Base-by-base conservation (phyloP, 1,284 basidiomycete genomes). In the Fomitopsis pinicola region DNA sequence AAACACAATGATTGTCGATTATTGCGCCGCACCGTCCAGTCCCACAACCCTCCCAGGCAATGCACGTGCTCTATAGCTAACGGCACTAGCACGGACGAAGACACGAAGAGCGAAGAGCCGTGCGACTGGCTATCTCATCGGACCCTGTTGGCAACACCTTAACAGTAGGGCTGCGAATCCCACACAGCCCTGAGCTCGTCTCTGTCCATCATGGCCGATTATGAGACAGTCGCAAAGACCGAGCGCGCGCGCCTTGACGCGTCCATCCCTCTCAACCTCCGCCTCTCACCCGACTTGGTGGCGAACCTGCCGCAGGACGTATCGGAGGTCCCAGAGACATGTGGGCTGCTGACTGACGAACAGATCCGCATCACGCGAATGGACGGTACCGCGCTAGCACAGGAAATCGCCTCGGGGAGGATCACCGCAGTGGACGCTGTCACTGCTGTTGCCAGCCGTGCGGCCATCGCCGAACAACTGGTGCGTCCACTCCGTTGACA, bases 351-450 rank as follows among this genome's bases (percentile, higher is more conserved):
- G 42, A 70, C 69, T 5, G 46, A 63, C 5, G 61, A 61, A 9
- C 81, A 84, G 66, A 59, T 82, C 14, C 72, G 72, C 26, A 78
- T 84, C 36, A 83, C 80, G 5, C 76, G 78, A 52, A 64, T 73
- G 5, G 70, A 74, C 19, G 73, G 71, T 40, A 73, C 71, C 7
- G 64, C 48, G 5, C 28, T 73, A 55, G 52, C 69, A 17, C 36
- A 61, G 60, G 61, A 59, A 9, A 69, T 75, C 22, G 64, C 65
- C 0, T 59, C 55, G 0, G 67, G 67, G 0, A 26, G 61, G 53
- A 64, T 71, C 12, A 67, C 70, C 0, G 71, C 73, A 1, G 70
- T 73, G 9, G 63, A 61, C 9, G 64, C 65, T 35, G 67, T 73
- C 33, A 66, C 63, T 28, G 73, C 71, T 1, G 73, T 72, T 57